Evolutionary conservation across 1,139 yeast genomes (phyloP).

Genomic region (Suhomyces terraborum): DNA sequence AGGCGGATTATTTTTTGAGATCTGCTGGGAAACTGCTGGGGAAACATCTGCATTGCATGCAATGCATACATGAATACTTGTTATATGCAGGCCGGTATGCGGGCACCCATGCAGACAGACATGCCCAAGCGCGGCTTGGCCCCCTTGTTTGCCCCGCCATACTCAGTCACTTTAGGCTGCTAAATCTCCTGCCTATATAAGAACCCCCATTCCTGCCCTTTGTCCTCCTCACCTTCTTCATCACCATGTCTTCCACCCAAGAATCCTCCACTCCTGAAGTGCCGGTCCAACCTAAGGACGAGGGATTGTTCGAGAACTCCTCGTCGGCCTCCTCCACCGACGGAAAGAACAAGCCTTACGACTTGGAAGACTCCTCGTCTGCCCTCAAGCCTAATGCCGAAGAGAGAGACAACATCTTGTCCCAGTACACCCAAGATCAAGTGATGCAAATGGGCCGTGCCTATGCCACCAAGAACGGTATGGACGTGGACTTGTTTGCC

Average conservation of each 20-base stretch:
- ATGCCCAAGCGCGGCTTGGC: slow-evolving; percentile 2
- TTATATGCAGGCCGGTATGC: no score
- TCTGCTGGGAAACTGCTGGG: no score
- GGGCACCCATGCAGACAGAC: no score
- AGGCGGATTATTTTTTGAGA: no score
- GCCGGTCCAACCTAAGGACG: slow-evolving; percentile 6
- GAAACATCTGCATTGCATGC: no score
- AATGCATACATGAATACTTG: no score
- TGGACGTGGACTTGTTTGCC: slow-evolving; percentile 68
- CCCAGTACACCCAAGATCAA: slow-evolving; percentile 64
- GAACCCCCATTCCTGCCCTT: neutral
- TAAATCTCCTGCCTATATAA: slow-evolving; percentile 10
- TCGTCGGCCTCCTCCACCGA: slow-evolving; percentile 25
- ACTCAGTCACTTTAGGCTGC: slow-evolving; percentile 5
- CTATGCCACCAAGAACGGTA: slow-evolving; percentile 61
- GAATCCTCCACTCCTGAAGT: neutral
- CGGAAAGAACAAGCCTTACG: slow-evolving; percentile 22
- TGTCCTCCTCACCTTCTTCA: neutral
- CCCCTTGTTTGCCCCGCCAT: slow-evolving; percentile 8
- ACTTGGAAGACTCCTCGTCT: slow-evolving; percentile 29
- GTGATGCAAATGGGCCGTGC: slow-evolving; percentile 71
- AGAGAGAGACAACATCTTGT: slow-evolving; percentile 56
- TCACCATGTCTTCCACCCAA: slow-evolving; percentile 7
- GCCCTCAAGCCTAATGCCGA: slow-evolving; percentile 25
- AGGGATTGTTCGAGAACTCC: slow-evolving; percentile 26